Conservation (phyloP, 176 grass and related monocot species). For the Melocanna baccifera region DNA sequence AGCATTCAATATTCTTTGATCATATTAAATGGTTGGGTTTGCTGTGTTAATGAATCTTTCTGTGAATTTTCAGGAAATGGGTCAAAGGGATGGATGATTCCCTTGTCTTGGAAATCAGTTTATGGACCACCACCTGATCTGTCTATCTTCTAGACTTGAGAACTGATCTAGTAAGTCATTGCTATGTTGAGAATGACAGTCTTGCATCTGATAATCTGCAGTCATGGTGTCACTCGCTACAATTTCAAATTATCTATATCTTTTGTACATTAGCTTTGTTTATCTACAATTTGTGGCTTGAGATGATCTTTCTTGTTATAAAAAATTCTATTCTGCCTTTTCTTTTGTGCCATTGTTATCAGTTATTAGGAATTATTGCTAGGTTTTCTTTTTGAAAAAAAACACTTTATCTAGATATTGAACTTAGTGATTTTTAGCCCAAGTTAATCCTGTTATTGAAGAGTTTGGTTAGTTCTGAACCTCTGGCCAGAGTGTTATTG, state of each 20-base stretch:
- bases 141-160: conserved; percentile 61
- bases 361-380: not conserved
- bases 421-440: not conserved
- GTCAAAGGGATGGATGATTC: conserved; percentile 67
- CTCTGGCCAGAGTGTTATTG: not conserved
- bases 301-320: not conserved
- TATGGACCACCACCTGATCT: conserved; percentile 88
- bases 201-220: not conserved
- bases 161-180: conserved; percentile 35
- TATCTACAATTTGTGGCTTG: not conserved
- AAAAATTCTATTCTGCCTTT: not conserved
- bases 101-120: conserved; percentile 89
- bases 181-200: not conserved
- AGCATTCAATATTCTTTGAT: not conserved
- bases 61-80: conserved; percentile 51
- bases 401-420: not conserved
- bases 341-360: not conserved
- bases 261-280: not conserved
- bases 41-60: not conserved
- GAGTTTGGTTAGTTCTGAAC: not conserved
- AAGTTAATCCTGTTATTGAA: not conserved
- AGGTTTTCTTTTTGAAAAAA: not conserved
- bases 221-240: not conserved
- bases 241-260: conserved; percentile 11
- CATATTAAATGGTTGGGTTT: conserved; percentile 17